Conservation (phyloP, 129 eudicot species). For the Pittosporum tobira region DNA sequence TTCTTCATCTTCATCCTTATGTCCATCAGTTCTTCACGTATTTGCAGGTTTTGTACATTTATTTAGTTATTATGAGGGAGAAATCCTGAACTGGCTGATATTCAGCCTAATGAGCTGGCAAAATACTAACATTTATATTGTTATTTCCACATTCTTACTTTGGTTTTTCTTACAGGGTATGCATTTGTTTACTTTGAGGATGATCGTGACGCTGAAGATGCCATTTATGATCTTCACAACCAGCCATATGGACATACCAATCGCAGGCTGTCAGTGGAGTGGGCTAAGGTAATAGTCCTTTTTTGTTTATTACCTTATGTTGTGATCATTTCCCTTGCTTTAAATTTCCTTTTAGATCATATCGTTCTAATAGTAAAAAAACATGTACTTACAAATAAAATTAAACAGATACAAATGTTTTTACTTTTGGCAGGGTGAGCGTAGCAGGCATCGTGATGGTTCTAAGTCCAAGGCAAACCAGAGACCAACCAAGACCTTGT, state of each 20-base stretch:
- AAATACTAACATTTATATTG: neutral
- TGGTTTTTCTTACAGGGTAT: slow-evolving; percentile 47
- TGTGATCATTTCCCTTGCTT: too few relatives aligned
- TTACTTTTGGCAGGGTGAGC: slow-evolving; percentile 62
- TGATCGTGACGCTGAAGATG: slow-evolving; percentile 93
- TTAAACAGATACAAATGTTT: neutral
- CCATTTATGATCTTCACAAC: slow-evolving; percentile 71
- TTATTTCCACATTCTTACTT: slow-evolving; percentile 1
- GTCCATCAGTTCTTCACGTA: slow-evolving; percentile 71
- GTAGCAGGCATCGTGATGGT: slow-evolving; percentile 63
- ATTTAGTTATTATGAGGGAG: slow-evolving; percentile 33
- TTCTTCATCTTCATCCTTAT: slow-evolving; percentile 60
- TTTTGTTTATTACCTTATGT: neutral
- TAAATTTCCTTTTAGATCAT: neutral
- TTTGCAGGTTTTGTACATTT: slow-evolving; percentile 78
- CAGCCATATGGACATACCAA: slow-evolving; percentile 77
- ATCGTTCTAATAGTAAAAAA: neutral
- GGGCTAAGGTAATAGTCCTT: slow-evolving; percentile 91
- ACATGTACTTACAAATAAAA: neutral
- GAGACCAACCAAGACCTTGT: slow-evolving; percentile 77
- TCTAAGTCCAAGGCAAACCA: slow-evolving; percentile 50
- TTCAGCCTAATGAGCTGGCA: slow-evolving; percentile 15
- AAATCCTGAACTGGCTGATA: slow-evolving; percentile 32
- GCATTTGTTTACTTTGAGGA: slow-evolving; percentile 96
- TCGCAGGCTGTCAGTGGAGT: slow-evolving; percentile 77